Base-by-base conservation (phyloP, 768 basidiomycete genomes). In the Leucosporidium creatinivorum region DNA sequence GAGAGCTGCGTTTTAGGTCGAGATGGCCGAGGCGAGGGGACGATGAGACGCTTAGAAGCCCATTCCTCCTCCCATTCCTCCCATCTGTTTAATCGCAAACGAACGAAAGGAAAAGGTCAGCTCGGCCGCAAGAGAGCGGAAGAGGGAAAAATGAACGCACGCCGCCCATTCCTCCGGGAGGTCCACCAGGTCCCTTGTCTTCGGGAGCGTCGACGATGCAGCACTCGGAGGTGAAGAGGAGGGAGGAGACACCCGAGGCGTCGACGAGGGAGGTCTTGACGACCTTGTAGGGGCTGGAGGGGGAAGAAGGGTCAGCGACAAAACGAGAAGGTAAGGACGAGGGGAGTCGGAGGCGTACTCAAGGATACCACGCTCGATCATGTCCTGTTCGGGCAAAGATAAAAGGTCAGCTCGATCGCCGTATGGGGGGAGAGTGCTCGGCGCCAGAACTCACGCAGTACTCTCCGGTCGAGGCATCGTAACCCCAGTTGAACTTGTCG, bases 321-420 rank as follows among this genome's bases (percentile, higher is more conserved):
- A n/a, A 23, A 44, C 3, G 9, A 36, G 49, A 23, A 4, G 39
- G 9, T 28, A 23, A 7, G 8, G 21, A 1, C 19, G n/a, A 49
- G 48, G n/a, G n/a, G n/a, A n/a, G n/a, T n/a, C 36, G 15, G 25
- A 25, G 13, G 54, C 66, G 10, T 21, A 68, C 66, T 98, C 94
- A 55, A 97, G 87, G 73, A 98, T 96, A 75, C 94, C 94, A 33
- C 85, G 83, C 78, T 87, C 83, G 80, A 97, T 88, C 92, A 98
- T 93, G 79, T 98, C 90, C 39, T 44, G 39, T 44, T 12, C 8
- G 39, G 15, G 15, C 13, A 17, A 44, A 44, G 49, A 88, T 9
- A 44, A 3, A 10, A 13, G 10, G 39, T 44, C 39, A 44, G 39
- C 39, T 36, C 5, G 6, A n/a, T n/a, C n/a, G n/a, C n/a, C n/a